A percentile compares a stretch with the other conserved stretches of the same genome.
Conservation (phyloP, 164 flowering plant species). For the Hamamelis virginiana region DNA sequence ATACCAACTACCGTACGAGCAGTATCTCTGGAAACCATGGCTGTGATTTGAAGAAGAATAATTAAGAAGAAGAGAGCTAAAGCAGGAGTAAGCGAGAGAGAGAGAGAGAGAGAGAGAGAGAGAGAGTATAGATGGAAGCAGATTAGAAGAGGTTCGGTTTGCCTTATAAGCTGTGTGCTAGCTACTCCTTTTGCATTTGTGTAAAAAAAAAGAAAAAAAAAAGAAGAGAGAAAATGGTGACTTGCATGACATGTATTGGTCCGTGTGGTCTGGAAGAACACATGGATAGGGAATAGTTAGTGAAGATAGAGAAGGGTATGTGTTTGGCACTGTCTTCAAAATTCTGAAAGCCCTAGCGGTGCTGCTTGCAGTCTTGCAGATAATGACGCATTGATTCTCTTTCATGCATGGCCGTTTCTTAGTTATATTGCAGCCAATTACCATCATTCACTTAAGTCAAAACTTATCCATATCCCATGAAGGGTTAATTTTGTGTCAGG, state of each 20-base stretch:
- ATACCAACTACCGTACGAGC: conserved; percentile 52
- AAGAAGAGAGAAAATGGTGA: conserved; percentile 17
- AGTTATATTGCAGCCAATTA: conserved; percentile 14
- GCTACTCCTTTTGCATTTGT: background rate
- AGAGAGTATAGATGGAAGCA: background rate
- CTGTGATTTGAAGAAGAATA: background rate
- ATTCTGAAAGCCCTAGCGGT: conserved; percentile 14
- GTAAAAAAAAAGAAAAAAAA: background rate
- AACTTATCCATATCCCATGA: conserved; percentile 18
- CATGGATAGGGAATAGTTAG: conserved; percentile 19
- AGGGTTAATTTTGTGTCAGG: background rate
- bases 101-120: background rate
- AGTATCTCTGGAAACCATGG: conserved; percentile 49
- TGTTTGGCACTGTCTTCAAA: conserved; percentile 28
- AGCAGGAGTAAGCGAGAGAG: background rate
- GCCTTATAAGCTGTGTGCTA: no score
- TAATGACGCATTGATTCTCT: background rate
- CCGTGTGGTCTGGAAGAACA: conserved; percentile 7
- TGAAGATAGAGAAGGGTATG: background rate
- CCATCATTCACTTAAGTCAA: conserved; percentile 9
- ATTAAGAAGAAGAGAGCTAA: background rate
- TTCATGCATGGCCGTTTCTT: background rate
- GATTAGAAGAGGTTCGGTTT: no score
- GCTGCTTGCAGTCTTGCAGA: background rate
- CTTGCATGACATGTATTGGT: conserved; percentile 34